phyloP scores from a whole-genome alignment of 108 stramenopile genomes.

The Nannochloropsis oceanica region DNA sequence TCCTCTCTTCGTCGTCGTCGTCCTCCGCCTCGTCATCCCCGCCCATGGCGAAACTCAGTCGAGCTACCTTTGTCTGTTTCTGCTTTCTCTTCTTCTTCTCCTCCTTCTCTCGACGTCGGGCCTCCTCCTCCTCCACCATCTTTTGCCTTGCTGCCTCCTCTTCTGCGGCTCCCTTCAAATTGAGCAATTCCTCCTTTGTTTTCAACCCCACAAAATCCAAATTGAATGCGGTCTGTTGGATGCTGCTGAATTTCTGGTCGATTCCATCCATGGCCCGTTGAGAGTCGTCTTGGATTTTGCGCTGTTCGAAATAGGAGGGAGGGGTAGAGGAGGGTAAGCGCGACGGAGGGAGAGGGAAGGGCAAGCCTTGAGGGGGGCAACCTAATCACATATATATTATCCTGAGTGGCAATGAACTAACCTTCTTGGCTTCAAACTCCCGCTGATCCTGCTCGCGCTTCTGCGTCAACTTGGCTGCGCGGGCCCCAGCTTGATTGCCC shows the following conservation, averaged over 20 bases:
- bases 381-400: not conserved
- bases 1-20: not conserved
- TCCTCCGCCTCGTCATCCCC: conserved; percentile 31
- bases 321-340: not conserved
- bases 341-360: not conserved
- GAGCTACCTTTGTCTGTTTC: conserved; percentile 23
- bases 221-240: conserved; percentile 14
- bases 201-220: conserved; percentile 14
- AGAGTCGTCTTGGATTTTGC: not conserved
- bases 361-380: not conserved
- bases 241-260: conserved; percentile 8
- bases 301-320: not conserved
- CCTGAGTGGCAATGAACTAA: not conserved
- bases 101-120: not conserved
- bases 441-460: conserved; percentile 32
- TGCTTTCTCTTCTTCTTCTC: conserved; percentile 20
- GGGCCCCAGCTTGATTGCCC: conserved; percentile 31
- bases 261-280: not conserved
- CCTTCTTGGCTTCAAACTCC: conserved; percentile 32
- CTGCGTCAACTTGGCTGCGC: conserved; percentile 33
- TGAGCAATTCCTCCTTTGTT: conserved; percentile 26
- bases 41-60: conserved; percentile 17
- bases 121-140: not conserved
- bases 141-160: not conserved
- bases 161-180: not conserved